Base-by-base conservation (phyloP, 495 filamentous ascomycete genomes). In the Xylaria telfairii region DNA sequence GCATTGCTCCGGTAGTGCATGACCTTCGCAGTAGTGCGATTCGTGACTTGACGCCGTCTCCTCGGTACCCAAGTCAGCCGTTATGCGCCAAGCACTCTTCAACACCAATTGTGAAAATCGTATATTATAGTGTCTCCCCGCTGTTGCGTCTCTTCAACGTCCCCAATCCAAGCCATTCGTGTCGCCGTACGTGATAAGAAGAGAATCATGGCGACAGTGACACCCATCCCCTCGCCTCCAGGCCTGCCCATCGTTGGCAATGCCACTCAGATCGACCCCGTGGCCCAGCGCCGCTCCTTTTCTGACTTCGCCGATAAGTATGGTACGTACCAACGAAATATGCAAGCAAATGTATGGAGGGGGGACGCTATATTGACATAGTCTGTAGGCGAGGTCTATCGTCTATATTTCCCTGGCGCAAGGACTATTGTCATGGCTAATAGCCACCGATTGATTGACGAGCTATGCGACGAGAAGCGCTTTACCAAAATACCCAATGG, bases 381-480 rank as follows among this genome's bases (percentile, higher is more conserved):
- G 4, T 53, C 19, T 51, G 68, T 32, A 78, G 72, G 76, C 62
- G 71, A 76, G 62, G 73, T 81, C 63, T 76, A 69, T 46, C 65
- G 76, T 61, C 73, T 78, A 49, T 67, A 75, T 37, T 59, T 75
- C 39, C 77, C 73, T 66, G 75, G 73, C 32, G 6, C 9, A 9
- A 62, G 74, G 30, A 67, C 70, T 69, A 26, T 73, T 3, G 71
- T 83, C n/a, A 80, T 87, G 15, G 80, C 84, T 46, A 84, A 71
- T 73, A 87, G 80, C 67, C 86, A 89, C 61, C 87, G 84, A 12
- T 77, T 93, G 19, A 77, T 90, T 26, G 79, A 92, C 56, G 92
- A 93, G 73, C 72, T 89, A 26, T 93, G 88, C 76, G 84, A 94
- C 74, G 92, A 92, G 76, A 87, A 83, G 37, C 81, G 87, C 65